phyloP scores from a whole-genome alignment of 1,284 basidiomycete species.

The Chalciporus sp. region DNA sequence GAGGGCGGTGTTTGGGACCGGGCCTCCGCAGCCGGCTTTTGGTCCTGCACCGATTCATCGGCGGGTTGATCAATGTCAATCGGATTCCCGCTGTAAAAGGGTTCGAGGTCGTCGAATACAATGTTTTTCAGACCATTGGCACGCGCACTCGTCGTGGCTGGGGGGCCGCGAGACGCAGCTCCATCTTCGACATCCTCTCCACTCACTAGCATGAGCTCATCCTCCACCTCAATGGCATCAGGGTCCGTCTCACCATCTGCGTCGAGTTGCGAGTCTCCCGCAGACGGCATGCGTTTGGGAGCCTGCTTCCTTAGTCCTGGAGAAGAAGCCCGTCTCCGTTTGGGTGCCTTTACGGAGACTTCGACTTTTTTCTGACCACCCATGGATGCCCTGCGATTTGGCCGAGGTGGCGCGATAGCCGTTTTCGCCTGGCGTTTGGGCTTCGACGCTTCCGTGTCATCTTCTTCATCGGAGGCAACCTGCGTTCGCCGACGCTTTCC shows the following conservation, averaged over 20 bases:
- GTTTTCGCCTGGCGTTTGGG: conserved; percentile 8
- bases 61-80: conserved; percentile 32
- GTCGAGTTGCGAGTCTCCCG: conserved; percentile 34
- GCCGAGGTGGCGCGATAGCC: neutral
- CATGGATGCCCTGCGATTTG: conserved; percentile 12
- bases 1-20: conserved; percentile 4
- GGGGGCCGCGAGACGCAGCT: neutral
- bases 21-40: neutral
- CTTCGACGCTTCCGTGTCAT: conserved; percentile 2
- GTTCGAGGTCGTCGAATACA: conserved; percentile 31
- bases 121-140: conserved; percentile 5
- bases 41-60: conserved; percentile 16
- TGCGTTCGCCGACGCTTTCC: conserved; percentile 30
- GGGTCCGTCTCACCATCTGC: conserved; percentile 39
- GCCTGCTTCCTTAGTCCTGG: conserved; percentile 27
- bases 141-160: neutral
- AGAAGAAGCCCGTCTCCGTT: conserved; percentile 30
- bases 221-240: conserved; percentile 33
- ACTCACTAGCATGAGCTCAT: conserved; percentile 34
- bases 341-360: conserved; percentile 8
- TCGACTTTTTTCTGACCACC: conserved; percentile 8
- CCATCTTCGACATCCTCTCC: conserved; percentile 26
- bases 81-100: conserved; percentile 33
- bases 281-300: conserved; percentile 24
- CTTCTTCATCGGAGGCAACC: conserved; percentile 5